These are phyloP conservation scores for Lasiodiplodia citricola DNA, from an alignment of 2,329 filamentous ascomycete genomes.

Conservation along the genomic window DNA sequence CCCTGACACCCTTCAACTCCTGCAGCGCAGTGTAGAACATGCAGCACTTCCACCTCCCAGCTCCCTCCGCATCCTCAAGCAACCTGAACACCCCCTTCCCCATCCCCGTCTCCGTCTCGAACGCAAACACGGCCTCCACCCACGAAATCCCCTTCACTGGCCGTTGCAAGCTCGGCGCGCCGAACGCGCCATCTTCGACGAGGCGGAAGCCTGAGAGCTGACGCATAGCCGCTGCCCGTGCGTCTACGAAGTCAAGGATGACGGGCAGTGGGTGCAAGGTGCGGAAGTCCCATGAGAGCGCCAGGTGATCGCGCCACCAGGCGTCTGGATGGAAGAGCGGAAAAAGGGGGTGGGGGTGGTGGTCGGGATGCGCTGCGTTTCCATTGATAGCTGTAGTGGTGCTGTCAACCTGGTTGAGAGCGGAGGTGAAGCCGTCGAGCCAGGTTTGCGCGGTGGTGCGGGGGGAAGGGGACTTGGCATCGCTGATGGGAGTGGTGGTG, in stretches of 20 bases:
- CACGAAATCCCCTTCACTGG: constrained; percentile 59
- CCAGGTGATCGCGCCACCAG: constrained; percentile 66
- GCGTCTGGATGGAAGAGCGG: constrained; percentile 52
- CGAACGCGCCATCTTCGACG: constrained; percentile 52
- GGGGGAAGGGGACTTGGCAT: constrained; percentile 21
- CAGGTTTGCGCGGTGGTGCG: constrained; percentile 35
- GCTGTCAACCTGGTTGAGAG: constrained; percentile 26
- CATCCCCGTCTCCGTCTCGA: constrained; percentile 59
- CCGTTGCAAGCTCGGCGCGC: constrained; percentile 43
- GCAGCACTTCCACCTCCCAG: constrained; percentile 64
- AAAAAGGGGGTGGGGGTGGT: constrained; percentile 29
- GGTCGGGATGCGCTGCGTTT: neutral
- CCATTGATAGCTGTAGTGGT: neutral
- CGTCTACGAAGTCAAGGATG: constrained; percentile 47
- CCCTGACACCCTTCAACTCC: constrained; percentile 60
- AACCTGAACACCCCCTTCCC: constrained; percentile 65
- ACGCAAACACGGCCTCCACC: constrained; percentile 63
- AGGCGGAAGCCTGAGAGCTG: constrained; percentile 40
- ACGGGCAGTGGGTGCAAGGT: constrained; percentile 53
- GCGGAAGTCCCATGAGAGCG: constrained; percentile 61
- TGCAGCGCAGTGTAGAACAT: constrained; percentile 66
- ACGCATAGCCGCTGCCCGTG: constrained; percentile 39
- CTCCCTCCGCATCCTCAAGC: constrained; percentile 40
- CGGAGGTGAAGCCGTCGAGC: constrained; percentile 35
- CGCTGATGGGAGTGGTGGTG: constrained; percentile 24